Percentiles rank a stretch among this genome's conserved stretches.
Conservation (phyloP, 148 eudicot genomes). For the Vaccinium corymbosum region DNA sequence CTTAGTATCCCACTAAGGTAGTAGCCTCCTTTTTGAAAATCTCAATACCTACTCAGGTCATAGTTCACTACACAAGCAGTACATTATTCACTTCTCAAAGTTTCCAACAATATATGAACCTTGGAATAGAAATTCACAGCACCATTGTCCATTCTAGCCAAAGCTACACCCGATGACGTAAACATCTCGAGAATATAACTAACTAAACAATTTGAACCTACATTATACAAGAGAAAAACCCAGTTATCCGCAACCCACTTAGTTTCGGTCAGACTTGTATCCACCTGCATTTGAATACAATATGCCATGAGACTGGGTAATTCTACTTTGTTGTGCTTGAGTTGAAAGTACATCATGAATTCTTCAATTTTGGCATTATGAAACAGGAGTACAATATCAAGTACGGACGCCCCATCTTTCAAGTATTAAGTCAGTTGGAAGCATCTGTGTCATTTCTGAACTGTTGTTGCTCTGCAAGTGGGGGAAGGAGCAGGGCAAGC, state of each 20-base stretch:
- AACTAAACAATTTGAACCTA: slow-evolving; percentile 1
- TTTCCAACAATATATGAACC: background rate
- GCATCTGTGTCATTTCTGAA: slow-evolving; percentile 47
- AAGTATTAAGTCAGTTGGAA: slow-evolving; percentile 25
- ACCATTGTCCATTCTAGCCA: background rate
- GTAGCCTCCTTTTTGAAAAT: background rate
- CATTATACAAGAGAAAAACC: slow-evolving; percentile 9
- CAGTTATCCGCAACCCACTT: background rate
- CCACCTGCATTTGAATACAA: background rate
- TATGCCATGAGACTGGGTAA: slow-evolving; percentile 6
- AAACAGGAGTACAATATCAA: background rate
- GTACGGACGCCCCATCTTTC: background rate
- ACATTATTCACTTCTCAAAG: background rate
- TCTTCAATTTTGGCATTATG: background rate
- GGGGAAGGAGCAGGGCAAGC: slow-evolving; percentile 79
- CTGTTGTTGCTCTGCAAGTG: slow-evolving; percentile 54
- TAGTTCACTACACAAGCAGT: background rate
- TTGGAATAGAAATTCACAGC: background rate
- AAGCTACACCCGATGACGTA: background rate
- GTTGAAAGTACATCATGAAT: background rate
- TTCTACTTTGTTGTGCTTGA: background rate
- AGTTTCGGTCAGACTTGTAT: background rate
- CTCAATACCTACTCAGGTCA: background rate
- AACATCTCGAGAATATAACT: background rate
- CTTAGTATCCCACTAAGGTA: background rate